Base-by-base conservation (phyloP, 164 flowering plant genomes). In the Annona cherimola region DNA sequence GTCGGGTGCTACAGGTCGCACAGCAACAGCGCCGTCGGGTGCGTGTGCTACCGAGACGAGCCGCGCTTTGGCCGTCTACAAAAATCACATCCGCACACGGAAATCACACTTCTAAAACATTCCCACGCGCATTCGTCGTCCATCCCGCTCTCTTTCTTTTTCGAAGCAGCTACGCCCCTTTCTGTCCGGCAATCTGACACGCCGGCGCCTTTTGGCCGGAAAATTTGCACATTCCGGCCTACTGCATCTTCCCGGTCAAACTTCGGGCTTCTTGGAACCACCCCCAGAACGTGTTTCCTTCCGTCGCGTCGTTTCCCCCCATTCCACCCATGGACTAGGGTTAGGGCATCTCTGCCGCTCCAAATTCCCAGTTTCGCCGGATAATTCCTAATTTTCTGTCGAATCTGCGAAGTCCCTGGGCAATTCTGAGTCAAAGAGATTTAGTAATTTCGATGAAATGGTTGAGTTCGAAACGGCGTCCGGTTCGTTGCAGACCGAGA, bases 381-480 rank as follows among this genome's bases (percentile, higher is more conserved):
- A 50, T 5, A 50, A 50, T 9, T 50, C 57, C 57, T 16, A 0
- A 50, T 9, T 9, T 16, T 11, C 57, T 50, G 8, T 11, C 2
- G 57, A 50, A 50, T 50, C 3, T 50, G 14, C 57, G 14, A 50
- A 50, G 14, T 50, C 57, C 57, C 2, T 11, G 14, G 9, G 14
- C 14, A 50, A 50, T 50, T 8, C 57, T 7, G 11, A 61, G 40
- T 6, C 20, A 7, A 18, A 61, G 63, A 61, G 20, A n/a, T 61
- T n/a, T n/a, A 19, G 19, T 3, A 42, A 74, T 69, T 69, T 78
- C 77, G 84, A 66, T 65, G 71, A 68, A 59, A 81, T 81, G 83
- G 72, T 50, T 18, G 67, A 66, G 40, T 70, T 69, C 4, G 71
- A 68, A 42, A 45, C 9, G 6, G 74, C 74, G 26, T 41, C n/a